Evolutionary conservation across 2,329 filamentous ascomycete species (phyloP).

Genomic region (Hymenoscyphus fraxineus): DNA sequence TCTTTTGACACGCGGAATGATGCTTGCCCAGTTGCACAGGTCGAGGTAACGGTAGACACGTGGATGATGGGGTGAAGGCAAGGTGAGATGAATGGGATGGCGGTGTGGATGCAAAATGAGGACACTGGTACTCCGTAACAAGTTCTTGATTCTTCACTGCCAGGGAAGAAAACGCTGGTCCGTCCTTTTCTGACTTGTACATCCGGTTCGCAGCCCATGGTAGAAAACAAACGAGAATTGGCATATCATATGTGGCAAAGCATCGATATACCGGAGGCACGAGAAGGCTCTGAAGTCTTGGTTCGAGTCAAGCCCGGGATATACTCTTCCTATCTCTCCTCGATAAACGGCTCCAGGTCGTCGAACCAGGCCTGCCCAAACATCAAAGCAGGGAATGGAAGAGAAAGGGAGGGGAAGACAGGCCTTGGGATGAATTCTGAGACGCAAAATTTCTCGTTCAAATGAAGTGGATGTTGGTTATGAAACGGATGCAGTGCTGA

Average conservation of each 20-base stretch:
- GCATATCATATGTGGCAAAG: not conserved
- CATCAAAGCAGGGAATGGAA: not conserved
- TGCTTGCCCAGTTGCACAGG: not conserved
- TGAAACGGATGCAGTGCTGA: slow-evolving; percentile 1
- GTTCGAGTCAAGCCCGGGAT: slow-evolving; percentile 1
- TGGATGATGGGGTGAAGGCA: not conserved
- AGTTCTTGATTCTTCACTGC: not conserved
- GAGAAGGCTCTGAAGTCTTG: not conserved
- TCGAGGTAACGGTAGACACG: not conserved
- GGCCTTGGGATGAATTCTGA: not conserved
- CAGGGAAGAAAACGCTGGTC: not conserved
- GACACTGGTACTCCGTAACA: not conserved
- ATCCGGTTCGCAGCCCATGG: not conserved
- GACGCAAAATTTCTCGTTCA: not conserved
- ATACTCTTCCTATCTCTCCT: not conserved
- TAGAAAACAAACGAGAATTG: not conserved
- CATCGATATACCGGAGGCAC: not conserved
- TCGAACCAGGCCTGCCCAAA: not conserved
- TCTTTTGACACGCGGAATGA: not conserved
- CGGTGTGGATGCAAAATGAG: slow-evolving; percentile 1
- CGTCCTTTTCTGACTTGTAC: not conserved
- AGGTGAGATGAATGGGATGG: not conserved
- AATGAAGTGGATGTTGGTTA: not conserved
- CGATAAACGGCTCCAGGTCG: not conserved
- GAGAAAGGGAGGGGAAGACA: not conserved